These are phyloP conservation scores for Barnettozyma salicaria DNA, from an alignment of 805 yeast genomes.

Conservation along the genomic window DNA sequence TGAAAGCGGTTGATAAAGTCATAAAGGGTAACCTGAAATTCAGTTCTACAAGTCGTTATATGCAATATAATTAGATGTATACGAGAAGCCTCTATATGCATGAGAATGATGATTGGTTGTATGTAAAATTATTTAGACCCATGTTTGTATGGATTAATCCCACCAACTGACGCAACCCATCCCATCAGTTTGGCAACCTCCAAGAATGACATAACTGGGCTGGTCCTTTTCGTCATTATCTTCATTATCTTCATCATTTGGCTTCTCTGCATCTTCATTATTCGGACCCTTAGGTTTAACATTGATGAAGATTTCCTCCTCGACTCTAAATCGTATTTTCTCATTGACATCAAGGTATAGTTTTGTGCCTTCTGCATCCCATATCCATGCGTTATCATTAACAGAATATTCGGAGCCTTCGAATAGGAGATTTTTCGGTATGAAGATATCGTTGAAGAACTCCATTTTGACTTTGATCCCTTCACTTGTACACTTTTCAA, in stretches of 20 bases:
- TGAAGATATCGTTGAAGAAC: constrained; percentile 86
- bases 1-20: constrained; percentile 96
- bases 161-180: constrained; percentile 98
- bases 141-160: constrained; percentile 42
- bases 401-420: constrained; percentile 63
- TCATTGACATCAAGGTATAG: constrained; percentile 87
- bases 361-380: constrained; percentile 72
- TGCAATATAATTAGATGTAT: constrained; percentile 79
- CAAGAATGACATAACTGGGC: constrained; percentile 82
- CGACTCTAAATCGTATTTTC: constrained; percentile 85
- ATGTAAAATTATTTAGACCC: neutral
- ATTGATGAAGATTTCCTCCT: constrained; percentile 79
- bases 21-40: constrained; percentile 98
- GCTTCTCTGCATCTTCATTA: constrained; percentile 26
- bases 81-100: constrained; percentile 4
- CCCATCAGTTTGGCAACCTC: constrained; percentile 92
- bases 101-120: neutral
- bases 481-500: constrained; percentile 77
- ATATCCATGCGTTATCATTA: constrained; percentile 91
- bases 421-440: constrained; percentile 77
- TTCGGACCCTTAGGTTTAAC: constrained; percentile 72
- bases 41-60: constrained; percentile 93
- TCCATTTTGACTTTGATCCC: constrained; percentile 82
- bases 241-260: constrained; percentile 18
- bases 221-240: constrained; percentile 36